Percentiles rank a stretch among this genome's conserved stretches.
phyloP scores from a whole-genome alignment of 2,329 filamentous ascomycete genomes.

The Aaosphaeria arxii region DNA sequence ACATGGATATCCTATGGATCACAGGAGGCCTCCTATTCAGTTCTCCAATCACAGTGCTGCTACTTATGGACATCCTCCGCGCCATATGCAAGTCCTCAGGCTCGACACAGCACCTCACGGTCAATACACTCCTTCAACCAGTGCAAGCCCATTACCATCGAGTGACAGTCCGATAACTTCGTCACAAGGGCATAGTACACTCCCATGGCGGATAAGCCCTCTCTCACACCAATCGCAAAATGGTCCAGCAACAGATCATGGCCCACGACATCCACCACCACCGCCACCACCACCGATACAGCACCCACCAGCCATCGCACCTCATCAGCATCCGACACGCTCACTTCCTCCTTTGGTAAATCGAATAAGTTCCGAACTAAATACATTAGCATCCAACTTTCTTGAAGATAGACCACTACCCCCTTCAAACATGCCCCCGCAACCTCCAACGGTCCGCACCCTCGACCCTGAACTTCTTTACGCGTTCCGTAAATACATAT shows the following conservation, averaged over 20 bases:
- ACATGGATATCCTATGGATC: constrained; percentile 17
- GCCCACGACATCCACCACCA: background rate
- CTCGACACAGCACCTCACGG: constrained; percentile 10
- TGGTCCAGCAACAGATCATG: background rate
- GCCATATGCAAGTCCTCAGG: constrained; percentile 10
- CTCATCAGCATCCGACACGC: background rate
- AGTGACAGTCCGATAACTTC: constrained; percentile 25
- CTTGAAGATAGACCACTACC: constrained; percentile 14
- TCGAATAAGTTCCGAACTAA: constrained; percentile 25
- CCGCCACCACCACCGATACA: constrained; percentile 6
- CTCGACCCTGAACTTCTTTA: constrained; percentile 24
- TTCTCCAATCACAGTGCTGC: background rate
- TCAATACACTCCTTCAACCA: constrained; percentile 13
- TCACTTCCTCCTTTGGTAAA: constrained; percentile 9
- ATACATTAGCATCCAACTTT: constrained; percentile 26
- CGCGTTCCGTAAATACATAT: constrained; percentile 30
- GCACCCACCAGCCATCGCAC: constrained; percentile 3
- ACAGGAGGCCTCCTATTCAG: too few relatives aligned
- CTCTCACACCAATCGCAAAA: background rate
- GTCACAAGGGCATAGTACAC: background rate
- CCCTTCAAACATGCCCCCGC: background rate
- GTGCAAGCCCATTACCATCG: constrained; percentile 24
- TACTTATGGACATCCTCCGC: constrained; percentile 2
- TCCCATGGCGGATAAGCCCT: background rate
- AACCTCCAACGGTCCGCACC: constrained; percentile 1